Base-by-base conservation (phyloP, 257 asterid genomes). In the Fraxinus quadrangulata region DNA sequence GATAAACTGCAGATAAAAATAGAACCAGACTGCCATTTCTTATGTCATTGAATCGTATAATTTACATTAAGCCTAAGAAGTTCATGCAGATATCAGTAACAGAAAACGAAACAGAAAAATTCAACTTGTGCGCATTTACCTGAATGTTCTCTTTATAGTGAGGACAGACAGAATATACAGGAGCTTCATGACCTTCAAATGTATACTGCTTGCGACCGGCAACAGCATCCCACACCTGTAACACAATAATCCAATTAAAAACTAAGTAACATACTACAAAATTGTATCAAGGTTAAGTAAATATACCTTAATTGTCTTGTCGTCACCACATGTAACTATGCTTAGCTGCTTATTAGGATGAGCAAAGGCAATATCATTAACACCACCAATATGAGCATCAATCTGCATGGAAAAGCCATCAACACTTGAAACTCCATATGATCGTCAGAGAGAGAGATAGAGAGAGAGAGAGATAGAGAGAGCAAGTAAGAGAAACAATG, bases 261-360 rank as follows among this genome's bases (percentile, higher is more conserved):
- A n/a, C 30, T 21, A 67, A 75, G 59, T 37, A 71, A 75, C 71
- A 59, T 26, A 63, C 39, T 19, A 71, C 33, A 76, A 76, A 65
- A 47, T 33, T 47, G 49, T 34, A 73, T 71, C 47, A 66, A 77
- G 30, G 66, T 83, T 70, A 23, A 78, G 68, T 19, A 42, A 70
- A 21, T 31, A 70, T 81, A 92, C 97, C 97, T 92, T 90, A 67
- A 94, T 94, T 21, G 94, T 90, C 88, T 89, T 92, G 89, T 94
- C 98, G 76, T 94, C 98, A 34, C 98, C 98, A 71, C 98, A 92
- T 42, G 98, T 94, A 70, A 94, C 94, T 76, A 94, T 67, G 81
- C 97, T 88, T 13, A 94, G 97, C 86, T 92, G 97, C 89, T 92
- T 94, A 83, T 90, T 94, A 71, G 98, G 97, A 78, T 94, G 94